These are phyloP conservation scores for Aspergillus leporis DNA, from an alignment of 495 filamentous ascomycete species.

Conservation along the genomic window DNA sequence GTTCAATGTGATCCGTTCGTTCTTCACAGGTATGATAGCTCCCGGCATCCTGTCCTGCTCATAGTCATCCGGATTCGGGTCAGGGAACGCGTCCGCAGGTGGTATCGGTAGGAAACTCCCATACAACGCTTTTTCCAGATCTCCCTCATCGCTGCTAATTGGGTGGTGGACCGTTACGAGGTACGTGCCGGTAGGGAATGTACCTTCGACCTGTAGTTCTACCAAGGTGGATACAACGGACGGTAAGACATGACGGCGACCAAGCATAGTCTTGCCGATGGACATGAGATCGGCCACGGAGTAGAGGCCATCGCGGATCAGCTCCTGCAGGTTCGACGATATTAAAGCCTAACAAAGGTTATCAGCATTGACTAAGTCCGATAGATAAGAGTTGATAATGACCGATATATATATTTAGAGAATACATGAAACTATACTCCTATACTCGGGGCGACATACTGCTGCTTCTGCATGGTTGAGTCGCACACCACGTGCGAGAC, in stretches of 20 bases:
- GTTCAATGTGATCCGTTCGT: slow-evolving; percentile 64
- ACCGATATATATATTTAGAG: not conserved
- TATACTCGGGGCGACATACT: slow-evolving; percentile 49
- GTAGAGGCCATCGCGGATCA: slow-evolving; percentile 96
- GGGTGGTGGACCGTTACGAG: slow-evolving; percentile 94
- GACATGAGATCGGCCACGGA: slow-evolving; percentile 91
- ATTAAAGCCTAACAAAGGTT: slow-evolving; percentile 72
- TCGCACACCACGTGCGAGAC: slow-evolving; percentile 84
- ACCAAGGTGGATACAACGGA: slow-evolving; percentile 72
- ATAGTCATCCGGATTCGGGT: slow-evolving; percentile 61
- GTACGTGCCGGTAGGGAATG: slow-evolving; percentile 87
- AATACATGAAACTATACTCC: too few species aligned
- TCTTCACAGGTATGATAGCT: slow-evolving; percentile 72
- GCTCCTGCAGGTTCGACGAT: slow-evolving; percentile 86
- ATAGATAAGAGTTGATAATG: not conserved
- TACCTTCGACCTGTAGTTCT: slow-evolving; percentile 92
- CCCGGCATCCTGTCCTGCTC: slow-evolving; percentile 70
- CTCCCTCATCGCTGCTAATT: slow-evolving; percentile 82
- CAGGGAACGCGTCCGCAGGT: slow-evolving; percentile 61
- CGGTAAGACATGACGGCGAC: slow-evolving; percentile 89
- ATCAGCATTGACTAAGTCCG: slow-evolving; percentile 2
- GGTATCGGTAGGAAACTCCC: slow-evolving; percentile 91
- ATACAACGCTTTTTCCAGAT: slow-evolving; percentile 83
- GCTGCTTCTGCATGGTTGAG: slow-evolving; percentile 91
- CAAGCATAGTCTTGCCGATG: slow-evolving; percentile 87